Percentiles rank a stretch among this genome's conserved stretches.
Conservation (phyloP, 352 stramenopile species). For the Globisporangium echinulatum region DNA sequence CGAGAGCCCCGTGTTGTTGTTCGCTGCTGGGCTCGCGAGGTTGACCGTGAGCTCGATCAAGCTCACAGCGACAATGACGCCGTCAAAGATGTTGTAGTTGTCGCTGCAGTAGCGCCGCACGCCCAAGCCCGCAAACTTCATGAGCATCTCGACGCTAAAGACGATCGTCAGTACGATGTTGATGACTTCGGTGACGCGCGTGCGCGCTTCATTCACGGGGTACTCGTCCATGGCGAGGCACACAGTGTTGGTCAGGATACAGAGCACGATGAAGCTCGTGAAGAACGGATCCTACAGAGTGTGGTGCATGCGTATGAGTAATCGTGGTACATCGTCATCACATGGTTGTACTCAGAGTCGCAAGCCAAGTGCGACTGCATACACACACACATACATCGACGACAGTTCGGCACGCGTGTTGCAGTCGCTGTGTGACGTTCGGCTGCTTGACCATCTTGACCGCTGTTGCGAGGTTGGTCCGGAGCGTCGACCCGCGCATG, state of each 20-base stretch:
- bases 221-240: conserved; percentile 53
- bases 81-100: conserved; percentile 55
- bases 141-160: conserved; percentile 34
- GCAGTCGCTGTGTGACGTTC: conserved; percentile 13
- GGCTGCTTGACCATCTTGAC: conserved; percentile 17
- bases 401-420: conserved; percentile 13
- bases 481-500: background rate
- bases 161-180: conserved; percentile 38
- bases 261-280: conserved; percentile 26
- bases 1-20: conserved; percentile 47
- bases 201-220: conserved; percentile 13
- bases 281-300: conserved; percentile 24
- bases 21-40: conserved; percentile 13
- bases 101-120: conserved; percentile 31
- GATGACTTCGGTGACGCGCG: conserved; percentile 20
- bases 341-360: too few species aligned
- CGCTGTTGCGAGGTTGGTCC: conserved; percentile 10
- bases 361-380: background rate
- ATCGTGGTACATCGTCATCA: background rate
- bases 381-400: conserved; percentile 12
- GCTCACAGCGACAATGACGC: conserved; percentile 44
- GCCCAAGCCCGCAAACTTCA: conserved; percentile 67
- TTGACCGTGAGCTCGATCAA: conserved; percentile 38
- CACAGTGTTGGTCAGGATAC: conserved; percentile 62
- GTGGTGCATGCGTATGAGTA: background rate